Conservation (phyloP, 257 asterid genomes). For the Oldenlandia corymbosa region DNA sequence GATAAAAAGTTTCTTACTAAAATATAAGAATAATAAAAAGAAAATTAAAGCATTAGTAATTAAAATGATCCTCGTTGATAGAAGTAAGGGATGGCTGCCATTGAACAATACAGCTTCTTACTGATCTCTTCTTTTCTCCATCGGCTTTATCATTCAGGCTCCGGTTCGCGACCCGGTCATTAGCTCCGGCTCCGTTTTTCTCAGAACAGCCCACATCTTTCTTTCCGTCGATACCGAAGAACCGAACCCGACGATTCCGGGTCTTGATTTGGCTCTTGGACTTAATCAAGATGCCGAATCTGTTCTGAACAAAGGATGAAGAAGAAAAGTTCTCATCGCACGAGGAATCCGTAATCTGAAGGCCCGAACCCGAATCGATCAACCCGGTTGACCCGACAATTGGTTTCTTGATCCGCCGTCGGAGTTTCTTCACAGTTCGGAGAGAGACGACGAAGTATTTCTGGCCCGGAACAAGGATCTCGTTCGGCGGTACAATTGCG, state of each 20-base stretch:
- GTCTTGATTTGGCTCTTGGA: slow-evolving; percentile 34
- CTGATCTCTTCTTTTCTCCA: slow-evolving; percentile 24
- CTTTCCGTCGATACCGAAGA: slow-evolving; percentile 32
- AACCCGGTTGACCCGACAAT: no score
- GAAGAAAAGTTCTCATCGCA: slow-evolving; percentile 11
- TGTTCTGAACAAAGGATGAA: neutral
- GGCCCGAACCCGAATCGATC: no score
- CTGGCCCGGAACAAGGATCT: slow-evolving; percentile 62
- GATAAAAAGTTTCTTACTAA: no score
- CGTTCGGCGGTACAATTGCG: slow-evolving; percentile 45
- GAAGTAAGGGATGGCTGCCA: slow-evolving; percentile 62
- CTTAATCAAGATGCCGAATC: slow-evolving; percentile 36
- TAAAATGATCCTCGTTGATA: slow-evolving; percentile 26
- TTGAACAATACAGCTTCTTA: slow-evolving; percentile 24
- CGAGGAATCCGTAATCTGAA: slow-evolving; percentile 2
- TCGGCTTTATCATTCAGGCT: slow-evolving; percentile 2
- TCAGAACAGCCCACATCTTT: slow-evolving; percentile 12
- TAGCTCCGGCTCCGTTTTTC: neutral
- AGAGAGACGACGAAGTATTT: slow-evolving; percentile 52
- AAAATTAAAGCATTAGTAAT: no score
- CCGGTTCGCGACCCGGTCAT: neutral
- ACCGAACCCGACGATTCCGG: slow-evolving; percentile 38
- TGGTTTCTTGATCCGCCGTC: slow-evolving; percentile 32
- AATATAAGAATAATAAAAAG: no score
- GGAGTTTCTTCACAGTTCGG: slow-evolving; percentile 51